Evolutionary conservation across 2,329 filamentous ascomycete species (phyloP), one percentile per base, ranked within the genome.

Genomic region (Stachybotrys elegans): DNA sequence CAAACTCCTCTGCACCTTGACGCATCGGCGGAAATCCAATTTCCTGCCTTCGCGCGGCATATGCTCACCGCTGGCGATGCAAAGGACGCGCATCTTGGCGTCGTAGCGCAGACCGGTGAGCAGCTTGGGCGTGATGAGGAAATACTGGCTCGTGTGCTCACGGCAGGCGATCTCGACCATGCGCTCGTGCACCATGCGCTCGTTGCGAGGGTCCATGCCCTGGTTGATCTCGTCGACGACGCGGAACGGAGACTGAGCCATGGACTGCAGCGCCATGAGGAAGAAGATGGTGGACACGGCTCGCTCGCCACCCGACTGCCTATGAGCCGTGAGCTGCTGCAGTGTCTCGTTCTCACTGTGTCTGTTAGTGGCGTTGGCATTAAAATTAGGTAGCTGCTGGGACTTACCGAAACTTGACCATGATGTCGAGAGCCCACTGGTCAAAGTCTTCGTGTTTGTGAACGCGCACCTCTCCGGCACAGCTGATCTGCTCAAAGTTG

Each of bases 161-260:
- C 81, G 79, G 65, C 93, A 97, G 35, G 93, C 93, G 60, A 98
- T 96, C 59, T 96, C 90, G 8, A 98, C 93, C 86, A 98, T 94
- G 51, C 93, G 88, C 61, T 92, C 89, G 68, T 98, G 93, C 14
- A 98, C 91, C 81, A 96, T 94, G 55, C 93, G 87, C 68, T 98
- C 93, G 67, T 98, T 98, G 57, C 93, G 84, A 35, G 92, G 93
- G 64, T 98, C 93, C 93, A 98, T 98, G 53, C 93, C 93, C 69
- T 98, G 93, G 61, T 98, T 98, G 75, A 98, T 98, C 70, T 98
- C 93, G 67, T 98, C 93, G 47, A 98, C 93, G 40, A 98, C 92
- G 42, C 93, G 89, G 78, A 98, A 98, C 1, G 93, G 93, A 4
- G 91, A 90, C 57, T 90, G 86, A 14, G 93, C 92, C 57, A 98